Percentiles rank a stretch among this genome's conserved stretches.
phyloP scores from a whole-genome alignment of 179 eudicot species.

The Amaranthus tricolor region DNA sequence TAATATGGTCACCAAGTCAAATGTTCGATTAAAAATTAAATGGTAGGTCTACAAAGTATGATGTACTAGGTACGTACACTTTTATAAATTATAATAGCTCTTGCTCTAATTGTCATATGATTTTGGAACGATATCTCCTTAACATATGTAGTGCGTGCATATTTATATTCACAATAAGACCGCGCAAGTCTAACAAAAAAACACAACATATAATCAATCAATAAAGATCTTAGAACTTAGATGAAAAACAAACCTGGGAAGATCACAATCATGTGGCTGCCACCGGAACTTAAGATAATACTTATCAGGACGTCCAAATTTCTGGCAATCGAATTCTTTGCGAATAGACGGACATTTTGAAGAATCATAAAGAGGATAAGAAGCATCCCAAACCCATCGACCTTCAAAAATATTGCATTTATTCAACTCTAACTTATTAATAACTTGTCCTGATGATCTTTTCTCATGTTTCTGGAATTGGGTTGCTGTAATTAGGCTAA shows the following conservation, averaged over 20 bases:
- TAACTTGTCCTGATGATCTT: not conserved
- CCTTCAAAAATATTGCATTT: conserved; percentile 33
- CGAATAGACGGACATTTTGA: conserved; percentile 42
- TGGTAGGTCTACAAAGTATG: no score
- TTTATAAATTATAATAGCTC: no score
- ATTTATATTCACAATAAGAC: no score
- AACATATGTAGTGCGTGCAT: no score
- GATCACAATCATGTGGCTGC: conserved; percentile 50
- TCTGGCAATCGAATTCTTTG: conserved; percentile 44
- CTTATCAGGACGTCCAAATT: conserved; percentile 46
- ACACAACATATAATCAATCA: no score
- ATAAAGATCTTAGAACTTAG: no score
- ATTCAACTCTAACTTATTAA: conserved; percentile 10
- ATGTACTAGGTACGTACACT: no score
- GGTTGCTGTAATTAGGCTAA: conserved; percentile 20
- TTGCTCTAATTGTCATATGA: no score
- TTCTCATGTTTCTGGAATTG: not conserved
- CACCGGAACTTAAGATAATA: conserved; percentile 50
- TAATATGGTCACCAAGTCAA: no score
- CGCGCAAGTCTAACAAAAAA: no score
- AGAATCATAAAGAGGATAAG: conserved; percentile 57
- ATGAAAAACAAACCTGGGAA: conserved; percentile 39
- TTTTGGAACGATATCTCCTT: no score
- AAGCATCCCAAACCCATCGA: conserved; percentile 49
- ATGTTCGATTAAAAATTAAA: no score